A percentile compares a stretch with the other conserved stretches of the same genome.
phyloP scores from a whole-genome alignment of 345 rosid species.

The Brassica juncea region DNA sequence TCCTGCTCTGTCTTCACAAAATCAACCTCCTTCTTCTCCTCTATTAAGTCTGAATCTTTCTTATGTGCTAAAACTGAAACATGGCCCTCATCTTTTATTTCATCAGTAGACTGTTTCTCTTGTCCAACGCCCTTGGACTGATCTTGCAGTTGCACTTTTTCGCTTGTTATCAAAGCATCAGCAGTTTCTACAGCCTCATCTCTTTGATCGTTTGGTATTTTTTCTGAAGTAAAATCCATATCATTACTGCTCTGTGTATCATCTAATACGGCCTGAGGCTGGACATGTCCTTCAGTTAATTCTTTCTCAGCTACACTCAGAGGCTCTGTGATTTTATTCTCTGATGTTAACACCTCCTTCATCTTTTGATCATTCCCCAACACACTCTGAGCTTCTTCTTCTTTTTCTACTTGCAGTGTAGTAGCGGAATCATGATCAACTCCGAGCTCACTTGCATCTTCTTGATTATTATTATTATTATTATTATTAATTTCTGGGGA shows the following conservation, averaged over 20 bases:
- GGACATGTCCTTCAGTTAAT: slow-evolving; percentile 4
- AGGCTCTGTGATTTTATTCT: slow-evolving; percentile 4
- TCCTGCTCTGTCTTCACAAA: slow-evolving; percentile 26
- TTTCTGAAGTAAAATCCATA: not conserved
- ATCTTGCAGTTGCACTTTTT: slow-evolving; percentile 28
- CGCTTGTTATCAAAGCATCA: slow-evolving; percentile 22
- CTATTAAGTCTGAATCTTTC: slow-evolving; percentile 25
- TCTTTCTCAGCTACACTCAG: slow-evolving; percentile 12
- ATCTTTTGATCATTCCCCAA: slow-evolving; percentile 13
- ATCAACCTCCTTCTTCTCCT: slow-evolving; percentile 31
- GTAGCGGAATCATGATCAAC: not conserved
- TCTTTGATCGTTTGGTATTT: not conserved
- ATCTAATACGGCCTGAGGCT: slow-evolving; percentile 5
- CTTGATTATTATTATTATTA: slow-evolving; percentile 1
- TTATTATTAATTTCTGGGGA: slow-evolving; percentile 8
- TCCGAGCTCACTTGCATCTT: slow-evolving; percentile 9
- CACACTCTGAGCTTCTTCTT: not conserved
- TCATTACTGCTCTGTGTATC: slow-evolving; percentile 1
- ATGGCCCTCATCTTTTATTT: not conserved
- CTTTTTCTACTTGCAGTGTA: not conserved
- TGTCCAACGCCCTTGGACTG: slow-evolving; percentile 10
- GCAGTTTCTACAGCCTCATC: not conserved
- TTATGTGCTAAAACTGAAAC: not conserved
- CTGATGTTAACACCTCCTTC: slow-evolving; percentile 1
- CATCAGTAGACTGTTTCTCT: slow-evolving; percentile 9